Evolutionary conservation across 495 filamentous ascomycete genomes (phyloP), one percentile per base, ranked within the genome.

Genomic region (Penicillium maclennaniae): DNA sequence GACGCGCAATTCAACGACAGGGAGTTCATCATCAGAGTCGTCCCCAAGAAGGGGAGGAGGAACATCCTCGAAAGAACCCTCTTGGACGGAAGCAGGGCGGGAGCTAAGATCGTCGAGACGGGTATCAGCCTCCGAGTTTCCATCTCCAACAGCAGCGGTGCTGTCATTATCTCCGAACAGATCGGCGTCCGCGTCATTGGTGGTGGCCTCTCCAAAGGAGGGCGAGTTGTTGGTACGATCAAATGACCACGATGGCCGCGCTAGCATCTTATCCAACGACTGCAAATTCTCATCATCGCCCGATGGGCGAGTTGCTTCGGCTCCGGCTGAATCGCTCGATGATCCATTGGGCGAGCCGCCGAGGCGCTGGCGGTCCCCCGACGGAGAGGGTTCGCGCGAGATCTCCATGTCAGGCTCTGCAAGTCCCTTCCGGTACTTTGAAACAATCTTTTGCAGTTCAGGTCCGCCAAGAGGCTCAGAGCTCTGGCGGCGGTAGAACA

Each of bases 401-500:
- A 34, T 80, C 21, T 47, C 77, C 77, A n/a, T 68, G 14, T 73
- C 63, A 14, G 76, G 69, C 23, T 77, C 77, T 45, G 61, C 68
- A 15, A 63, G 52, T 8, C 69, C 34, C 23, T 38, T 63, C n/a
- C 80, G 74, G 46, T 71, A 73, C 51, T 74, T 77, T 36, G 77
- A 76, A n/a, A 80, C 77, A 37, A 89, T 71, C 38, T 93, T 79
- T 56, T 86, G 70, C 53, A 90, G 77, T 39, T 91, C 84, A 50
- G 78, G 79, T 16, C 91, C 91, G 41, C 93, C 93, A 31, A 98
- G 79, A 27, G 89, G 85, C 21, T 62, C 72, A 6, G 79, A 71
- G 9, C 89, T 88, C 52, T 88, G 87, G 47, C 95, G 91, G 26
- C 93, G 87, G 71, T 97, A 98, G 78, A 98, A 98, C 34, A 98